These are phyloP conservation scores for Thuidium tamariscinum DNA, from an alignment of 225 moss, liverwort and hornwort species.

Conservation along the genomic window DNA sequence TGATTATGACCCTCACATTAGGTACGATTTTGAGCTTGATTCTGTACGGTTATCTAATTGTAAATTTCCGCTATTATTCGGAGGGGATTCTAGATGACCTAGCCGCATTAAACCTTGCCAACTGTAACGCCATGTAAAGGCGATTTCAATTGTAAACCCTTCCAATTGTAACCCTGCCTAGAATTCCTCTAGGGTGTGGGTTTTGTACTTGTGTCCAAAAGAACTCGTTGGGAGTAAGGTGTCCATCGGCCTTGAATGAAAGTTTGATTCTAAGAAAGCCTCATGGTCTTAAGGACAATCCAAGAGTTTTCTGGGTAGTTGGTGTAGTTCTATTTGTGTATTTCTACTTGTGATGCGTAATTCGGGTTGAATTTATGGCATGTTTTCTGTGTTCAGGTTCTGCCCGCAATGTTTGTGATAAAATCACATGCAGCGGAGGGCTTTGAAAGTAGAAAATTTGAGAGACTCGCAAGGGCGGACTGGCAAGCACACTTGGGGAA, in stretches of 20 bases:
- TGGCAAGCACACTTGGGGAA: slow-evolving; percentile 74
- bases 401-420: slow-evolving; percentile 89
- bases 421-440: slow-evolving; percentile 84
- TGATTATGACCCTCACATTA: background rate
- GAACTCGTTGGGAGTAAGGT: background rate
- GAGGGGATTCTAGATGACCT: background rate
- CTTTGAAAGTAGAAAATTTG: slow-evolving; percentile 69
- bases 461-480: slow-evolving; percentile 71
- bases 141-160: background rate
- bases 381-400: slow-evolving; percentile 35
- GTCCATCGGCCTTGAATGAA: background rate
- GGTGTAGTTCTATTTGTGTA: background rate
- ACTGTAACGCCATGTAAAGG: background rate
- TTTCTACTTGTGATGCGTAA: background rate
- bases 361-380: background rate
- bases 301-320: background rate
- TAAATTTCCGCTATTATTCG: background rate
- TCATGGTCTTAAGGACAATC: background rate
- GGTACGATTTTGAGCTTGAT: background rate
- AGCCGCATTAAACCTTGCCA: background rate
- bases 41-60: background rate
- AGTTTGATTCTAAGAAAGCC: background rate
- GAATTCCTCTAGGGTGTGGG: background rate
- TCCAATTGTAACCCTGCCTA: background rate
- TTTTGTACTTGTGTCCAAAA: background rate